Evolutionary conservation across 2,329 filamentous ascomycete species (phyloP), one percentile per base, ranked within the genome.

Genomic region (Zymoseptoria ardabiliae): DNA sequence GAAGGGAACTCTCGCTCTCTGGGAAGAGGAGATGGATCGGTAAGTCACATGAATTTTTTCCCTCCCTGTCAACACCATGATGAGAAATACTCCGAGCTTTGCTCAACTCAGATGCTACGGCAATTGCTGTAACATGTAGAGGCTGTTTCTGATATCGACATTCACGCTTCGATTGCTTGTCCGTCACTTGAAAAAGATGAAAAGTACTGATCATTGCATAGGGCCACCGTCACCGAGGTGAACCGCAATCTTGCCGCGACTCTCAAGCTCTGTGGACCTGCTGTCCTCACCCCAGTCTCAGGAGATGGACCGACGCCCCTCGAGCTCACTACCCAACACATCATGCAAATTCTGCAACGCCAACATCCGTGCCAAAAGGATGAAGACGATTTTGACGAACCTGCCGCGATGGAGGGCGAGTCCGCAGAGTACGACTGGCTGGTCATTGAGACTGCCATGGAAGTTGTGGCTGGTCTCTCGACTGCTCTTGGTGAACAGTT

Each of bases 371-470:
- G 91, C 79, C 94, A 99, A 77, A 85, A 93, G 71, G 93, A 97
- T 71, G 84, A 95, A 21, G 90, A 88, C 52, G 88, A 89, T 61
- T 87, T 90, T 62, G 88, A 90, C 58, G 91, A 93, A 67, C 84
- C 88, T 58, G 85, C 86, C n/a, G 79, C 86, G 9, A 79, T 79
- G 57, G 73, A 81, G 11, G 80, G 85, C 54, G 93, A 91, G 72
- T 89, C 88, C 28, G 96, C 93, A 2, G 94, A 99, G 78, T 96
- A 96, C 70, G 94, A 97, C 79, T 97, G 94, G 94, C 84, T 97
- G 19, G 88, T 96, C 55, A 88, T 97, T 57, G 94, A 99, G 78
- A 96, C 91, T 9, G 92, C 91, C 41, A 84, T 97, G 58, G 94
- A 97, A 66, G 91, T 96, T 53, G 81, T 97, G 55, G 90, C 91